Evolutionary conservation across 129 eudicot genomes (phyloP), one percentile per base, ranked within the genome.

Genomic region (Ambrosia artemisiifolia): DNA sequence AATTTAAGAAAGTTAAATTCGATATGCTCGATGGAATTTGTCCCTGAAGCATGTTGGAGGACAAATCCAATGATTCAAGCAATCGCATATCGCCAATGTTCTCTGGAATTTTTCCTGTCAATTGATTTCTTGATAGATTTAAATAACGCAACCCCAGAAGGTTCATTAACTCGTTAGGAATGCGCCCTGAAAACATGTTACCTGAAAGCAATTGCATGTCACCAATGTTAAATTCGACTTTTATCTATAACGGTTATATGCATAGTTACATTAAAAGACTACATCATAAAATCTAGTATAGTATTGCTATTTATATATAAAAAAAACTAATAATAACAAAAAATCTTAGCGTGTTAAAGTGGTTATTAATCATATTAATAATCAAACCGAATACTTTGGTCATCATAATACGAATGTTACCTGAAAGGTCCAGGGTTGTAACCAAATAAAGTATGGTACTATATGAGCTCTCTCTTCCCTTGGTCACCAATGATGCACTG

Each of bases 1-100:
- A 56, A 59, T 67, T 67, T 47, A 85, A 66, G 57, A 18, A 82
- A n/a, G 43, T 53, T 61, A 79, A 35, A 19, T 17, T 35, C 11
- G 82, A 71, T 2, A 85, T 54, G 48, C 80, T 82, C 6, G 8
- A 6, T 5, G 90, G 90, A 38, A 85, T 79, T 12, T 6, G 35
- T 3, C 84, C 86, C 5, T 65, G 42, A 30, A 85, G 71, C n/a
- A 50, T 19, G 57, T 79, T 85, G 8, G 63, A 63, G 1, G 82
- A 78, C 33, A 85, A 17, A 69, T 85, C 90, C 19, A 86, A 49
- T 43, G 87, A 83, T 46, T 76, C 85, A 18, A 83, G 65, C 16
- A 55, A 55, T 19, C n/a, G 40, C 85, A 83, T 49, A 7, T 66
- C 44, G 2, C 85, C 91, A 17, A 83, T 73, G 38, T 65, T 54